Conservation (phyloP, 2,329 filamentous ascomycete species). For the Cladosporium velox region DNA sequence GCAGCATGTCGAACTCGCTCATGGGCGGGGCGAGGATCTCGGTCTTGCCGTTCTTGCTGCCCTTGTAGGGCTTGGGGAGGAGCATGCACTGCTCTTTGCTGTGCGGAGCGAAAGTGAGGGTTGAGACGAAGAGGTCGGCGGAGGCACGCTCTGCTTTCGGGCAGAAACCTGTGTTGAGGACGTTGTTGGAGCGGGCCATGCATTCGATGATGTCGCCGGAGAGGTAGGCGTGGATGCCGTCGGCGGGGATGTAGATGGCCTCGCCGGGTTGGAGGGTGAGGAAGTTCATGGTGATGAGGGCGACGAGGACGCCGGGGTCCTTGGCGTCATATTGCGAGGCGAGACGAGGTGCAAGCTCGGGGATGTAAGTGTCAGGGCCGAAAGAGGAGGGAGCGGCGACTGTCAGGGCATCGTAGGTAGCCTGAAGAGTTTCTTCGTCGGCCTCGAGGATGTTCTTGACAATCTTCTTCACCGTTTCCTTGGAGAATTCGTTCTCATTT, state of each 20-base stretch:
- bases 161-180: slow-evolving; percentile 74
- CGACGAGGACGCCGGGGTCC: slow-evolving; percentile 70
- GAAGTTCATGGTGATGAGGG: slow-evolving; percentile 74
- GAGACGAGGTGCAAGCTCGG: slow-evolving; percentile 64
- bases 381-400: slow-evolving; percentile 53
- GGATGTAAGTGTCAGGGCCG: slow-evolving; percentile 56
- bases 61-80: slow-evolving; percentile 39
- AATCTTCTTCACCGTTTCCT: slow-evolving; percentile 59
- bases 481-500: slow-evolving; percentile 59
- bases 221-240: slow-evolving; percentile 74
- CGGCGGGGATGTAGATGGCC: slow-evolving; percentile 69
- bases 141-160: slow-evolving; percentile 65
- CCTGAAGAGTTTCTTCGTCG: slow-evolving; percentile 54
- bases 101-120: slow-evolving; percentile 66
- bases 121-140: slow-evolving; percentile 63
- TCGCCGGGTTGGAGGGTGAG: slow-evolving; percentile 66
- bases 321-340: slow-evolving; percentile 62
- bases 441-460: slow-evolving; percentile 59
- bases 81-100: slow-evolving; percentile 59
- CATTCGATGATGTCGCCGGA: slow-evolving; percentile 75
- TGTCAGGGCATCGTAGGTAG: slow-evolving; percentile 56
- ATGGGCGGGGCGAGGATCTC: slow-evolving; percentile 66
- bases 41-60: slow-evolving; percentile 60
- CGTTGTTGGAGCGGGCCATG: slow-evolving; percentile 75
- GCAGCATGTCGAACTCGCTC: slow-evolving; percentile 71